phyloP scores from a whole-genome alignment of 2,329 filamentous ascomycete species.

The Fonsecaea monophora region DNA sequence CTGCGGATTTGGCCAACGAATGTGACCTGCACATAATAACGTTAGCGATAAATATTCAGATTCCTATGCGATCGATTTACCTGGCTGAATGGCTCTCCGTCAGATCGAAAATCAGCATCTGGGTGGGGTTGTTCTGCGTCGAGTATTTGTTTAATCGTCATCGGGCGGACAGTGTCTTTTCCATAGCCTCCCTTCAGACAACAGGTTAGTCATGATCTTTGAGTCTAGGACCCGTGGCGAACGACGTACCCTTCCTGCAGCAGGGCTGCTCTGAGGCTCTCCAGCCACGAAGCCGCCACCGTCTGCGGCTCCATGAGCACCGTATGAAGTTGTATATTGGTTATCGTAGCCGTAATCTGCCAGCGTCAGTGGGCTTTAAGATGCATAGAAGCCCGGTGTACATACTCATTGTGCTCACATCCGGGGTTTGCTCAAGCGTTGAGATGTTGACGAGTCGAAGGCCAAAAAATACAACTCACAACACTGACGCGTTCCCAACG shows the following conservation, averaged over 20 bases:
- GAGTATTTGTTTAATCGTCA: conserved; percentile 93
- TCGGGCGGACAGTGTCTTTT: conserved; percentile 87
- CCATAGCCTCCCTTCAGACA: conserved; percentile 56
- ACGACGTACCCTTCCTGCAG: conserved; percentile 49
- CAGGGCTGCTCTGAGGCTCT: conserved; percentile 56
- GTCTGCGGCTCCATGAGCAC: conserved; percentile 60
- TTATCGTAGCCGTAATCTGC: conserved; percentile 45
- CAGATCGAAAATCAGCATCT: conserved; percentile 80
- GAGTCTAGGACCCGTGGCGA: neutral
- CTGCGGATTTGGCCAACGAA: conserved; percentile 90
- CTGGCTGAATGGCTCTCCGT: conserved; percentile 72
- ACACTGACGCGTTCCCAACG: conserved; percentile 22
- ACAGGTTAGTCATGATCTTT: neutral
- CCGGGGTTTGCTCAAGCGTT: neutral
- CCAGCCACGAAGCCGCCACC: conserved; percentile 67
- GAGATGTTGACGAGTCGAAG: neutral
- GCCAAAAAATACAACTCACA: neutral
- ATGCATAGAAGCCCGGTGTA: neutral
- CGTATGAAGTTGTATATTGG: conserved; percentile 64
- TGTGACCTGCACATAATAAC: conserved; percentile 65
- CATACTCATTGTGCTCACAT: conserved; percentile 29
- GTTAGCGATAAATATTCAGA: neutral
- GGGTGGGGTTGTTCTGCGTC: conserved; percentile 79
- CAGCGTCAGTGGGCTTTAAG: conserved; percentile 5
- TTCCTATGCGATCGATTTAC: conserved; percentile 43